A percentile compares a stretch with the other conserved stretches of the same genome.
Evolutionary conservation across 1,139 yeast species (phyloP).

Genomic region (Eremothecium coryli): DNA sequence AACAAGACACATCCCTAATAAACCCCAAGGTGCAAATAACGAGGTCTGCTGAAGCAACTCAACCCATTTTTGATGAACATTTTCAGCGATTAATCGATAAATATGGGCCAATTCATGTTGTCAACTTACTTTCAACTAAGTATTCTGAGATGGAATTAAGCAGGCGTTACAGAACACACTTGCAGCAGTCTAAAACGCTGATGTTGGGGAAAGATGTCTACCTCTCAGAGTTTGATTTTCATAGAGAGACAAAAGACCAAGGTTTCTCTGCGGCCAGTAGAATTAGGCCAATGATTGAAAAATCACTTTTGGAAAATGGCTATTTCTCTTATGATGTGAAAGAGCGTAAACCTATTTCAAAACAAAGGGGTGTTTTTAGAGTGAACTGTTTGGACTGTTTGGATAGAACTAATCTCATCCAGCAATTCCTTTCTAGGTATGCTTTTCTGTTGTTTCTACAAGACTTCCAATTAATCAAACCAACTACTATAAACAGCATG

Average conservation of each 20-base stretch:
- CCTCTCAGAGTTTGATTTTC: conserved; percentile 85
- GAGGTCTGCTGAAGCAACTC: conserved; percentile 84
- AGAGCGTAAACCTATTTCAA: conserved; percentile 44
- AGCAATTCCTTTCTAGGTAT: conserved; percentile 67
- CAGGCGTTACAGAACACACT: conserved; percentile 53
- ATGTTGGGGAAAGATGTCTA: conserved; percentile 41
- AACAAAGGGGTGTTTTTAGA: conserved; percentile 84
- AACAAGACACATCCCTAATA: conserved; percentile 79
- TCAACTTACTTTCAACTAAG: conserved; percentile 73
- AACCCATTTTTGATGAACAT: conserved; percentile 79
- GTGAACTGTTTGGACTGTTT: conserved; percentile 92
- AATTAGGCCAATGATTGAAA: conserved; percentile 54
- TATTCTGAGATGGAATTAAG: conserved; percentile 69
- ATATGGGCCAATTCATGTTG: conserved; percentile 81
- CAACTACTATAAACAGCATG: conserved; percentile 17
- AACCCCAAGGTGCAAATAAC: conserved; percentile 82
- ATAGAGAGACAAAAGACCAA: conserved; percentile 78
- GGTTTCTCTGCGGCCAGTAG: conserved; percentile 79
- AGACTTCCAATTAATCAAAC: conserved; percentile 35
- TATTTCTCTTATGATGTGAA: conserved; percentile 58
- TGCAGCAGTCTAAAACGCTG: conserved; percentile 27
- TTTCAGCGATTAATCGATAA: conserved; percentile 58
- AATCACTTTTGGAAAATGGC: conserved; percentile 68
- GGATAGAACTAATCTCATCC: conserved; percentile 88
- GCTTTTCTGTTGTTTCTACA: conserved; percentile 60